These are phyloP conservation scores for Aspergillus viridinutans DNA, from an alignment of 2,329 filamentous ascomycete genomes.

Conservation along the genomic window DNA sequence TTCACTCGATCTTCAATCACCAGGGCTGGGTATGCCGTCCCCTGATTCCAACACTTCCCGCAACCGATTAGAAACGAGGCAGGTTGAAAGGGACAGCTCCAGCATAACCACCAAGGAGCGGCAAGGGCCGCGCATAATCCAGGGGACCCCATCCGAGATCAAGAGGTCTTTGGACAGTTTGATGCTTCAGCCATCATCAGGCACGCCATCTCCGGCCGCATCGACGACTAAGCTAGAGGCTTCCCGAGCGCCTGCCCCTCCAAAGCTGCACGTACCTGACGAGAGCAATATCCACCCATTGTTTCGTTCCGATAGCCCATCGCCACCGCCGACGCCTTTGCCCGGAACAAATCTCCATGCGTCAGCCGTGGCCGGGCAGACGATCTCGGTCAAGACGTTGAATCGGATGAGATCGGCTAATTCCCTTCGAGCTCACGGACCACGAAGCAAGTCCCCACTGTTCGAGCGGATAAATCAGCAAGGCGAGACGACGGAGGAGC, in stretches of 20 bases:
- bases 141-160: constrained; percentile 14
- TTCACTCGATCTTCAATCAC: constrained; percentile 21
- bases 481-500: constrained; percentile 6
- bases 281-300: constrained; percentile 56
- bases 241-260: constrained; percentile 9
- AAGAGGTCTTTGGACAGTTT: constrained; percentile 26
- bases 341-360: constrained; percentile 54
- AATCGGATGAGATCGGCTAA: constrained; percentile 34
- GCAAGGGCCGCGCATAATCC: not conserved
- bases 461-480: constrained; percentile 12
- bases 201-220: constrained; percentile 15
- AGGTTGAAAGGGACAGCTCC: constrained; percentile 11
- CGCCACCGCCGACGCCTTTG: constrained; percentile 49
- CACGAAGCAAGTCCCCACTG: constrained; percentile 17
- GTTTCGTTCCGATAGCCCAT: constrained; percentile 52
- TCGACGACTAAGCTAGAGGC: constrained; percentile 17
- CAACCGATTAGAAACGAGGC: constrained; percentile 1
- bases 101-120: constrained; percentile 3
- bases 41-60: constrained; percentile 6
- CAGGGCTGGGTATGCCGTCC: constrained; percentile 4
- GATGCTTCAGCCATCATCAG: constrained; percentile 15
- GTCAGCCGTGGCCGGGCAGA: constrained; percentile 51
- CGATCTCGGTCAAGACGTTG: constrained; percentile 41
- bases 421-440: constrained; percentile 23
- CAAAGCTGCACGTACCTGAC: constrained; percentile 25